Percentiles rank a stretch among this genome's conserved stretches.
Conservation (phyloP, 1,139 yeast genomes). For the Yamadazyma pseudoaaseri region DNA sequence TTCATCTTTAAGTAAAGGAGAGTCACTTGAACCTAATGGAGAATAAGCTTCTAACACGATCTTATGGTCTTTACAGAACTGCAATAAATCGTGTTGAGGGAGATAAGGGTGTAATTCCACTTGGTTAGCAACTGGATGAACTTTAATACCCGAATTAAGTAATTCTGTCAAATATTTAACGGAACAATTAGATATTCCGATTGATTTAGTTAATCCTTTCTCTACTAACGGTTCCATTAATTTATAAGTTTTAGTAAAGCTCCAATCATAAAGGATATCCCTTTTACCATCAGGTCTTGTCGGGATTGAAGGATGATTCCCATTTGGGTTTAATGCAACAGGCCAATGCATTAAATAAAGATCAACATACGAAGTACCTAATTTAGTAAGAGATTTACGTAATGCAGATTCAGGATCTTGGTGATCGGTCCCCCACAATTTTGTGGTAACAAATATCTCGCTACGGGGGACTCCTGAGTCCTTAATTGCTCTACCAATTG, state of each 20-base stretch:
- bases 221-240: constrained; percentile 57
- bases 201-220: constrained; percentile 57
- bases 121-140: constrained; percentile 72
- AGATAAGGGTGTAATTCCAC: constrained; percentile 74
- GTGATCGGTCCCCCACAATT: constrained; percentile 72
- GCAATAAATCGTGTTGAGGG: constrained; percentile 65
- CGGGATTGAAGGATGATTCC: constrained; percentile 32
- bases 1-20: constrained; percentile 58
- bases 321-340: constrained; percentile 45
- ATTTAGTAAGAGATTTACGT: constrained; percentile 58
- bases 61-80: constrained; percentile 50
- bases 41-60: constrained; percentile 74
- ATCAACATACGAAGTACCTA: constrained; percentile 81
- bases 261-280: constrained; percentile 42
- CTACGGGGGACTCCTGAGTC: constrained; percentile 70
- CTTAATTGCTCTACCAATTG: constrained; percentile 64
- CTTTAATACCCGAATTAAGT: constrained; percentile 42
- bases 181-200: constrained; percentile 82
- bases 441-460: constrained; percentile 77
- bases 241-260: constrained; percentile 62
- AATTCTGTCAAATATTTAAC: constrained; percentile 46
- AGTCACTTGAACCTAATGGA: constrained; percentile 71
- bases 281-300: constrained; percentile 22
- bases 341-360: constrained; percentile 92
- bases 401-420: constrained; percentile 58